Percentiles rank a stretch among this genome's conserved stretches.
Conservation (phyloP, 768 basidiomycete genomes). For the Phanerochaete carnosa region DNA sequence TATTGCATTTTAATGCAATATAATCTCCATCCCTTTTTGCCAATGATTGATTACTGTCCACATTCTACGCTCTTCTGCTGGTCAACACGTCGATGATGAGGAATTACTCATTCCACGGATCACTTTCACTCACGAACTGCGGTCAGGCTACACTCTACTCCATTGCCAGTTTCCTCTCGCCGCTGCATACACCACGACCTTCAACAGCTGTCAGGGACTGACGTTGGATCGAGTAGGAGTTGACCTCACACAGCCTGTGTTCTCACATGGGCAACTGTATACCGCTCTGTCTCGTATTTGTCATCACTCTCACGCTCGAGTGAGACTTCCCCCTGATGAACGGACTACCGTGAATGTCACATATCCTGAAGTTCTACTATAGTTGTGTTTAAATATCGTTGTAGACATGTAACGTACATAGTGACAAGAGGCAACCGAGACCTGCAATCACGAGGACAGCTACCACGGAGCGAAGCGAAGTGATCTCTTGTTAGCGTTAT, state of each 20-base stretch:
- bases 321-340: constrained; percentile 11
- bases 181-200: constrained; percentile 38
- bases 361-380: not conserved
- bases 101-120: constrained; percentile 27
- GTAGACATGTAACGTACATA: too few species aligned
- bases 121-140: constrained; percentile 19
- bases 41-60: constrained; percentile 15
- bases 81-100: constrained; percentile 15
- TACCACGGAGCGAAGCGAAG: too few species aligned
- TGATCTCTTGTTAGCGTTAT: too few species aligned
- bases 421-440: too few species aligned
- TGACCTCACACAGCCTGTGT: constrained; percentile 34
- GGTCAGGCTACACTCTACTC: constrained; percentile 29
- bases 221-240: constrained; percentile 35
- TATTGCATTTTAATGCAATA: too few species aligned
- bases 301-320: constrained; percentile 22
- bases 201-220: constrained; percentile 40
- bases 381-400: too few species aligned
- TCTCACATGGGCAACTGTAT: constrained; percentile 36
- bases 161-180: constrained; percentile 35
- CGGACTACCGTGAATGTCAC: constrained; percentile 21
- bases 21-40: too few species aligned
- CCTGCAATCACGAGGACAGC: too few species aligned
- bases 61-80: constrained; percentile 21
- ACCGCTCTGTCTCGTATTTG: constrained; percentile 27